These are phyloP conservation scores for Mycena sanguinolenta DNA, from an alignment of 768 basidiomycete species.

Conservation along the genomic window DNA sequence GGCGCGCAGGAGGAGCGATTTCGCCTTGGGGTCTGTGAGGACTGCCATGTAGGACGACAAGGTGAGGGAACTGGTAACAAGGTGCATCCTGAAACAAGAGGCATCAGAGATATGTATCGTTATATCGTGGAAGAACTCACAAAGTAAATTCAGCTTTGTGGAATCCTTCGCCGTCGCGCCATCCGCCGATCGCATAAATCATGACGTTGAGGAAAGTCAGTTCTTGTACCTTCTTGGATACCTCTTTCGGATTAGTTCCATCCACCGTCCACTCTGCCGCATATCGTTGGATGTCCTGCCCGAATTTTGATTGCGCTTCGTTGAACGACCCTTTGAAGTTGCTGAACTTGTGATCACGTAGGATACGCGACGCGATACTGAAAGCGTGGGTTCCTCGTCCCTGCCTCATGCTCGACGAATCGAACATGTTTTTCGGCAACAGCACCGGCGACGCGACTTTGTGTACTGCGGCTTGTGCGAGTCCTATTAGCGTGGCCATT, in stretches of 20 bases:
- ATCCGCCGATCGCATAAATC: slow-evolving; percentile 71
- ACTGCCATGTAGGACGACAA: slow-evolving; percentile 61
- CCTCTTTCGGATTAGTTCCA: slow-evolving; percentile 47
- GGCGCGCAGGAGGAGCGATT: slow-evolving; percentile 66
- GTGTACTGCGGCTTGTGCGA: slow-evolving; percentile 8
- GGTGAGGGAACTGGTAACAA: slow-evolving; percentile 70
- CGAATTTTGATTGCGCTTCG: slow-evolving; percentile 51
- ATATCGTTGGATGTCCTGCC: slow-evolving; percentile 56
- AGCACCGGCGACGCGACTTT: not conserved
- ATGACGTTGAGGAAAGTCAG: slow-evolving; percentile 67
- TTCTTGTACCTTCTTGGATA: slow-evolving; percentile 74
- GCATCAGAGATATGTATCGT: not conserved
- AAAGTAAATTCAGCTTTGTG: slow-evolving; percentile 46
- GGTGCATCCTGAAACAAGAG: slow-evolving; percentile 64
- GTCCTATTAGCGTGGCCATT: not conserved
- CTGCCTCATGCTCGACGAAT: not conserved
- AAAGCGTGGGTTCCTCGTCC: slow-evolving; percentile 56
- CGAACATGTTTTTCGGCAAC: slow-evolving; percentile 21
- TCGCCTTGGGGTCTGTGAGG: slow-evolving; percentile 55
- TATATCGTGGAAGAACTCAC: slow-evolving; percentile 29
- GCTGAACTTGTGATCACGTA: slow-evolving; percentile 60
- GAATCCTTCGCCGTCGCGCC: slow-evolving; percentile 56
- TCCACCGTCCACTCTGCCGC: slow-evolving; percentile 60
- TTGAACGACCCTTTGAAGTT: slow-evolving; percentile 43
- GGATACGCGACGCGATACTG: slow-evolving; percentile 66